phyloP scores from a whole-genome alignment of 2,329 filamentous ascomycete genomes.

The Aquanectria penicillioides region DNA sequence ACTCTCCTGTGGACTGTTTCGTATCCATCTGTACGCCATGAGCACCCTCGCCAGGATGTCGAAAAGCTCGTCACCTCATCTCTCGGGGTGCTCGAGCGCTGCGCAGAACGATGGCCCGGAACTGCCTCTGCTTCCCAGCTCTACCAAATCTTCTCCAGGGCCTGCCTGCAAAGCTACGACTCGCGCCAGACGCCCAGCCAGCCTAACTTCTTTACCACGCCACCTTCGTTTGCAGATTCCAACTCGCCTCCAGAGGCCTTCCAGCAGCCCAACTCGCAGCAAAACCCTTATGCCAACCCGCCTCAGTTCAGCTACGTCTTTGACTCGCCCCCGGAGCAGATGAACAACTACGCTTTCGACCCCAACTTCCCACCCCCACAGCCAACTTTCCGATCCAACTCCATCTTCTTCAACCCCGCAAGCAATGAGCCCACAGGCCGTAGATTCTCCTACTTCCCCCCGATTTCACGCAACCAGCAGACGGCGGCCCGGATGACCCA shows the following conservation, averaged over 20 bases:
- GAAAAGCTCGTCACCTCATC: slow-evolving; percentile 78
- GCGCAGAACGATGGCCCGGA: slow-evolving; percentile 91
- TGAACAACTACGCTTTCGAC: slow-evolving; percentile 58
- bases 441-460: slow-evolving; percentile 73
- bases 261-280: slow-evolving; percentile 44
- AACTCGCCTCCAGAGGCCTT: slow-evolving; percentile 46
- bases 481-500: slow-evolving; percentile 47
- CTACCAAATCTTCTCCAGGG: slow-evolving; percentile 85
- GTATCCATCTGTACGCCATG: slow-evolving; percentile 81
- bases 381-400: slow-evolving; percentile 71
- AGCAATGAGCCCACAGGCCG: slow-evolving; percentile 64
- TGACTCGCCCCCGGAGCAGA: slow-evolving; percentile 63
- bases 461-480: slow-evolving; percentile 53
- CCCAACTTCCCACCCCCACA: slow-evolving; percentile 55
- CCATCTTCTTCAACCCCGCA: slow-evolving; percentile 70
- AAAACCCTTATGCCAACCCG: slow-evolving; percentile 55
- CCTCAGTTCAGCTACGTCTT: slow-evolving; percentile 70
- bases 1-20: slow-evolving; percentile 92
- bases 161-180: slow-evolving; percentile 90
- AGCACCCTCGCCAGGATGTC: slow-evolving; percentile 78
- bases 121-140: slow-evolving; percentile 85
- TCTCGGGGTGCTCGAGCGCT: slow-evolving; percentile 81
- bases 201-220: slow-evolving; percentile 48
- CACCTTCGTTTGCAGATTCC: slow-evolving; percentile 44
- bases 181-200: slow-evolving; percentile 50